Conservation (phyloP, 805 yeast species). For the Kazachstania taianensis region DNA sequence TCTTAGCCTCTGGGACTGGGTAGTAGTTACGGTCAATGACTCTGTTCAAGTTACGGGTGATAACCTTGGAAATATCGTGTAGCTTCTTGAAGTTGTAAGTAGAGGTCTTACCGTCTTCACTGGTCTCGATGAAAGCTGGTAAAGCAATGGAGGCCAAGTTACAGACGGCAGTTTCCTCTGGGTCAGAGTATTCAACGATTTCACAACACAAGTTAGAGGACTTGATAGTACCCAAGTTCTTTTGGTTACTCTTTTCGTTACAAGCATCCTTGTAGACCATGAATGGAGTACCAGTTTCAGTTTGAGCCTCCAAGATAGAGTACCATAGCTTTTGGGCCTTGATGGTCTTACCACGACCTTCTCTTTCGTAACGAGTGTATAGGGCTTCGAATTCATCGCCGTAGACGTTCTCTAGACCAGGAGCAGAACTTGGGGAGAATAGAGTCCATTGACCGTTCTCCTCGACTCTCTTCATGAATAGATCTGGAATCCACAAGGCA, state of each 20-base stretch:
- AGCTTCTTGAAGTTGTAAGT: conserved; percentile 63
- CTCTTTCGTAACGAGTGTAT: conserved; percentile 62
- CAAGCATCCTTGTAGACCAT: conserved; percentile 90
- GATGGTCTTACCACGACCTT: conserved; percentile 55
- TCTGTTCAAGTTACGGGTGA: conserved; percentile 67
- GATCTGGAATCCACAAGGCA: conserved; percentile 91
- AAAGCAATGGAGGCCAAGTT: conserved; percentile 86
- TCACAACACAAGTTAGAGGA: conserved; percentile 93
- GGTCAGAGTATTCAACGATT: conserved; percentile 81
- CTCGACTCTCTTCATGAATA: conserved; percentile 88
- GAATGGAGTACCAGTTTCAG: conserved; percentile 94
- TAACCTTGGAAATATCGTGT: conserved; percentile 67
- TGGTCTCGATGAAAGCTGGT: conserved; percentile 58
- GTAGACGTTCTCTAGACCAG: conserved; percentile 71
- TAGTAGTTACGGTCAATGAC: conserved; percentile 79
- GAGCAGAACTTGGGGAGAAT: conserved; percentile 82
- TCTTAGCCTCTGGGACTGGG: conserved; percentile 69
- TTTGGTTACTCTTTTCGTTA: conserved; percentile 78
- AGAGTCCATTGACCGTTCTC: conserved; percentile 73
- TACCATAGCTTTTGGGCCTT: conserved; percentile 89
- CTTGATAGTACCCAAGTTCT: conserved; percentile 85
- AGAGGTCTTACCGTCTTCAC: conserved; percentile 35
- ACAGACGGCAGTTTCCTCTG: conserved; percentile 93
- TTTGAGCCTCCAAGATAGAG: conserved; percentile 81
- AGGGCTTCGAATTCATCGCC: conserved; percentile 75